Base-by-base conservation (phyloP, 306 rosid genomes). In the Castanospermum australe region DNA sequence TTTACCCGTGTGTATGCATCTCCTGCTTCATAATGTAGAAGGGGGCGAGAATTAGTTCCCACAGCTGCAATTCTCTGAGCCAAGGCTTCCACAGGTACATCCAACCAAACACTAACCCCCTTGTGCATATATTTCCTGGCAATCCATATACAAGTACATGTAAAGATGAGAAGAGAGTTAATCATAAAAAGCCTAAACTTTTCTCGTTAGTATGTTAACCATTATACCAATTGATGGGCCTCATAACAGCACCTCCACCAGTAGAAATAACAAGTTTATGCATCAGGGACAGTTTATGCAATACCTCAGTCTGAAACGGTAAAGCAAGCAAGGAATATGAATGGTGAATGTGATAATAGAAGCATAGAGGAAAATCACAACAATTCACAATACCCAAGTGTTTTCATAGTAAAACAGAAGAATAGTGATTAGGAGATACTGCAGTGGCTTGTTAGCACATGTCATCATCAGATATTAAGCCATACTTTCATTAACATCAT, bases 11-110 rank as follows among this genome's bases (percentile, higher is more conserved):
- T 75, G 88, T 90, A 96, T 4, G 88, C 87, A 82, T 93, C 96
- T 79, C 92, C 98, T 15, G 93, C 81, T 67, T 86, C 98, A 17
- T 88, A 79, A 84, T 87, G 90, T 84, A 96, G 88, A 76, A 96
- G 99, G 42, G 98, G 99, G 24, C 98, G 98, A 76, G 98, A 90
- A 77, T 84, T 77, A 35, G 98, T 93, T 79, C 99, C 97, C 28
- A 90, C 93, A 22, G 91, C 91, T 30, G 96, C 90, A 79, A 96
- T 96, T 93, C 99, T 87, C 71, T 76, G 81, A 59, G 99, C 99
- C 87, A 96, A 83, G 42, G 97, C 97, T 59, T 96, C 97, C 83
- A 93, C 48, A 9, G 99, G 99, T 55, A 95, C 99, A 64, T 95
- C 99, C 71, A 95, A 84, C 98, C 99, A 95, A 76, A 91, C 88